Base-by-base conservation (phyloP, 768 basidiomycete species). In the Kwoniella bestiolae region DNA sequence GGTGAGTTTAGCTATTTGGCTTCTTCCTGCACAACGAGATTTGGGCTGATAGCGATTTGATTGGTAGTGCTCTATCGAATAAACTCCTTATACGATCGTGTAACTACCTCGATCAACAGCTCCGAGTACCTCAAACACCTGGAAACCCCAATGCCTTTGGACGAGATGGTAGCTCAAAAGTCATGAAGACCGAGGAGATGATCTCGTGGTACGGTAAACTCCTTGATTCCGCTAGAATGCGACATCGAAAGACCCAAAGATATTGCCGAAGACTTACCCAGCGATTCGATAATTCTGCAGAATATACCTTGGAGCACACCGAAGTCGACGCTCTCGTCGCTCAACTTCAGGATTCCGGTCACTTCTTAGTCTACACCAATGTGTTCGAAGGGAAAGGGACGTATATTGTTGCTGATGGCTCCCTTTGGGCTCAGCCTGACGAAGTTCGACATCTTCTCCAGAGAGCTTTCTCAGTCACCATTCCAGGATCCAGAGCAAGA, bases 21-120 rank as follows among this genome's bases (percentile, higher is more conserved):
- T 41, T 41, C 18, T 41, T 12, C 8, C 50, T 4, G 3, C 11
- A 23, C 14, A 26, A 7, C 9, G 4, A 29, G 25, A 6, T 28
- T 26, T 34, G 28, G 14, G 41, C 25, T 45, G 32, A 28, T 41
- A 14, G 38, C 45, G 23, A 21, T 35, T 38, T 14, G 31, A 47
- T 51, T 32, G 12, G 18, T 50, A 98, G 95, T 76, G 90, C 91
- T 9, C 83, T 98, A 52, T 94, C 93, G 0, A 93, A 97, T 79
- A 91, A 91, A 76, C 84, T 98, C 38, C 91, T 95, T 86, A 88
- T 91, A 59, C 89, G 95, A 41, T 91, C 96, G 47, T 91, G 90
- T 53, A 91, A 91, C 77, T 94, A 91, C 79, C 97, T 98, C 78
- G 93, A 97, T 67, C 91, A 90, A 0, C 96, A 97, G 84, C 89